These are phyloP conservation scores for Shiraia sp. DNA, from an alignment of 2,329 filamentous ascomycete species.

Conservation along the genomic window DNA sequence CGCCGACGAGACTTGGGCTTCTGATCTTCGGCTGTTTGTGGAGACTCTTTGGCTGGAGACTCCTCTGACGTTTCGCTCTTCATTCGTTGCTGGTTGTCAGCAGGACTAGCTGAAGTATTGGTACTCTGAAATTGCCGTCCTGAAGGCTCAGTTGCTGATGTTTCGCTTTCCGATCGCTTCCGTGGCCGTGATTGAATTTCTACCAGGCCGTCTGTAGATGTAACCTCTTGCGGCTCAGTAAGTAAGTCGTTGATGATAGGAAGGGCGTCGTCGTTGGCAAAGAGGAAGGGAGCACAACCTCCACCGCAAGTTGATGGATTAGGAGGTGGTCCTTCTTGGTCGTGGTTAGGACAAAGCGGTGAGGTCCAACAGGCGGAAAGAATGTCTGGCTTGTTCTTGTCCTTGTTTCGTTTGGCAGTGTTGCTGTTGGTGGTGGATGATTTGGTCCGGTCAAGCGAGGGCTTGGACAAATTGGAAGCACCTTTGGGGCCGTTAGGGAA, in stretches of 20 bases:
- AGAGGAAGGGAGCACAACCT: slow-evolving; percentile 47
- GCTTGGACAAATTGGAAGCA: slow-evolving; percentile 14
- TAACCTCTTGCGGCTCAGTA: slow-evolving; percentile 35
- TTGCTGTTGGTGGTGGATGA: slow-evolving; percentile 15
- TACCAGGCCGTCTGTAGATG: slow-evolving; percentile 41
- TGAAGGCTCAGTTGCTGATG: slow-evolving; percentile 31
- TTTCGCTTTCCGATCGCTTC: slow-evolving; percentile 43
- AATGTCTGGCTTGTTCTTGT: slow-evolving; percentile 42
- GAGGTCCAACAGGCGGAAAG: slow-evolving; percentile 49
- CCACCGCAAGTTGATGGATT: slow-evolving; percentile 47
- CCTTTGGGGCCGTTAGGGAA: slow-evolving; percentile 42
- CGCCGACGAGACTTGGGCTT: slow-evolving; percentile 43
- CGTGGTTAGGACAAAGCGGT: slow-evolving; percentile 47
- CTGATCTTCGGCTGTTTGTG: slow-evolving; percentile 22
- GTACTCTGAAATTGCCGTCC: slow-evolving; percentile 35
- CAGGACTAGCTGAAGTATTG: slow-evolving; percentile 17
- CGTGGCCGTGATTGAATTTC: slow-evolving; percentile 41
- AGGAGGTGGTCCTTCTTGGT: slow-evolving; percentile 42
- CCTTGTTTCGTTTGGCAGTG: slow-evolving; percentile 41
- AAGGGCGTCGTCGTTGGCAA: slow-evolving; percentile 39
- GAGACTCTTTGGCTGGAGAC: slow-evolving; percentile 29
- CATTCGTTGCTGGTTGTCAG: slow-evolving; percentile 21
- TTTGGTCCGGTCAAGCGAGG: slow-evolving; percentile 21
- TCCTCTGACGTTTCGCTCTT: slow-evolving; percentile 40
- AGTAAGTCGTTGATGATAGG: slow-evolving; percentile 36